Evolutionary conservation across 352 stramenopile genomes (phyloP).

Genomic region (Pythium vanterpoolii): DNA sequence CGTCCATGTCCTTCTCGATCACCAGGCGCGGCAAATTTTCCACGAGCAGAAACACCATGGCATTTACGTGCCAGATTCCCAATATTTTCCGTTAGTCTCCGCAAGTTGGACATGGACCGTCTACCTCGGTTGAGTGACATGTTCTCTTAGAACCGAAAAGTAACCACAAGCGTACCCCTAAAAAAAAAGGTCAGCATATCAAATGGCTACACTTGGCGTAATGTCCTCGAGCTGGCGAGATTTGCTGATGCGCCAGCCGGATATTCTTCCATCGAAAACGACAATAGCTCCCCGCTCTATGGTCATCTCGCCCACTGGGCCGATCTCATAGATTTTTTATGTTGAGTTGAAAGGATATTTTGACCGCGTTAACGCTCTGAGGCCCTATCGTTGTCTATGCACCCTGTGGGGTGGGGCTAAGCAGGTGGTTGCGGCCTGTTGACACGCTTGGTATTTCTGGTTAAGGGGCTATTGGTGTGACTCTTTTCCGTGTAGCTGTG

Average conservation of each 20-base stretch:
- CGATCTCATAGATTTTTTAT: background rate
- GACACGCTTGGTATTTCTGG: too few species aligned
- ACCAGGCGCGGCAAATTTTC: conserved; percentile 59
- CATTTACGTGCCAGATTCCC: background rate
- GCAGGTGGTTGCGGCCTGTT: background rate
- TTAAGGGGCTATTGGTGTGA: background rate
- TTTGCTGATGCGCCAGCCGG: too few species aligned
- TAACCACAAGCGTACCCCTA: background rate
- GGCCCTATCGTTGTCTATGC: background rate
- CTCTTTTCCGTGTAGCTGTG: background rate
- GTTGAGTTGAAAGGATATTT: background rate
- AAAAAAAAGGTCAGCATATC: background rate
- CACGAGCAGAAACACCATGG: conserved; percentile 26
- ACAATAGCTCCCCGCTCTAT: too few species aligned
- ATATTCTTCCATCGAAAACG: too few species aligned
- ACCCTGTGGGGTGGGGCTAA: background rate
- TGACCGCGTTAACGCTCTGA: background rate
- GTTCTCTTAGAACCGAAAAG: background rate
- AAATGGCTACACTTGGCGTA: background rate
- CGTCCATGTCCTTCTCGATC: conserved; percentile 51
- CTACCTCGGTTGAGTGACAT: background rate
- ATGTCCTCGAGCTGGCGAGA: too few species aligned
- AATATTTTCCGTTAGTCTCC: background rate
- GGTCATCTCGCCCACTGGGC: too few species aligned
- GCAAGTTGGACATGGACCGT: background rate